phyloP scores from a whole-genome alignment of 164 flowering plant genomes.

The Houttuynia cordata region DNA sequence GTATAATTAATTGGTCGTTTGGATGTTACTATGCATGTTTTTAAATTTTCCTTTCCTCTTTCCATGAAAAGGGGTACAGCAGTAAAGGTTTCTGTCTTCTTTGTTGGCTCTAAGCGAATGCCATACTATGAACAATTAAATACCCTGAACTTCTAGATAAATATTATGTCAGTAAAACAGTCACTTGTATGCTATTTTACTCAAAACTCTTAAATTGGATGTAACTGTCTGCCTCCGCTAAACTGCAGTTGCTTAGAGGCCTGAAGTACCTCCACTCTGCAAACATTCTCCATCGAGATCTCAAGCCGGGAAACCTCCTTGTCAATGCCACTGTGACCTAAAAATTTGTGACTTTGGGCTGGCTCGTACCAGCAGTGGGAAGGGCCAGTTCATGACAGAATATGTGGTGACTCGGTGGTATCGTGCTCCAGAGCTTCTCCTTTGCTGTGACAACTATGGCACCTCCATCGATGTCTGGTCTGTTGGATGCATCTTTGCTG shows the following conservation, averaged over 20 bases:
- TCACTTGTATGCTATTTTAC: too few species aligned
- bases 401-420: slow-evolving; percentile 98
- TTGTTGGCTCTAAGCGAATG: too few species aligned
- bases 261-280: slow-evolving; percentile 91
- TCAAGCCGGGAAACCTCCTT: slow-evolving; percentile 90
- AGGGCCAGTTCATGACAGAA: slow-evolving; percentile 91
- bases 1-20: too few species aligned
- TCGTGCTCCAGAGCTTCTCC: slow-evolving; percentile 89
- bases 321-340: slow-evolving; percentile 83
- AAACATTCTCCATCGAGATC: slow-evolving; percentile 85
- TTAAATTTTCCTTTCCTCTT: too few species aligned
- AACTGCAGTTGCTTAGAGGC: slow-evolving; percentile 69
- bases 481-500: slow-evolving; percentile 93
- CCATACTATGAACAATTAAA: too few species aligned
- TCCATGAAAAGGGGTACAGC: too few species aligned
- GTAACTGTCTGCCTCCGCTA: too few species aligned
- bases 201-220: too few species aligned
- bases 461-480: slow-evolving; percentile 98
- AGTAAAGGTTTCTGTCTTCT: too few species aligned
- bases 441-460: slow-evolving; percentile 86
- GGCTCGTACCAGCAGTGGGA: slow-evolving; percentile 70
- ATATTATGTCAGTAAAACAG: too few species aligned
- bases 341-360: slow-evolving; percentile 93
- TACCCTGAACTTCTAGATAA: too few species aligned
- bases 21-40: too few species aligned